These are phyloP conservation scores for Hypoxylon lenormandii DNA, from an alignment of 495 filamentous ascomycete genomes.

Conservation along the genomic window DNA sequence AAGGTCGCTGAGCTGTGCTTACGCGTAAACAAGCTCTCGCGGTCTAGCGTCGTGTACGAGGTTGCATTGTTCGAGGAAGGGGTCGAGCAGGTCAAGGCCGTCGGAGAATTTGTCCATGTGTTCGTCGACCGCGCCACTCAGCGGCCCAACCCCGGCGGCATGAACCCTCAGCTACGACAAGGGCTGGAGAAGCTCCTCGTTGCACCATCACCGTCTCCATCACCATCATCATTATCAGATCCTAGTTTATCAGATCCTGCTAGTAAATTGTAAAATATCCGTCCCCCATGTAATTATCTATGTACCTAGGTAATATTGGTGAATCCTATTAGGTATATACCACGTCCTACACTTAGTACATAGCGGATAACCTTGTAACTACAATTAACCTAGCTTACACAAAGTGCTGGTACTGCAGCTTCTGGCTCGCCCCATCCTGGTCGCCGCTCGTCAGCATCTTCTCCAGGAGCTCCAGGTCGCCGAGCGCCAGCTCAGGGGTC, in stretches of 20 bases:
- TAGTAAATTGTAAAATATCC: slow-evolving; percentile 41
- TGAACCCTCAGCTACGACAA: slow-evolving; percentile 64
- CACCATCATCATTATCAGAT: background rate
- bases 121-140: slow-evolving; percentile 82
- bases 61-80: slow-evolving; percentile 85
- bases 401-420: slow-evolving; percentile 50
- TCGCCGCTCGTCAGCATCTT: slow-evolving; percentile 74
- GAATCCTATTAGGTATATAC: no score
- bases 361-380: no score
- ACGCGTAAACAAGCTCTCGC: slow-evolving; percentile 83
- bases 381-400: slow-evolving; percentile 10
- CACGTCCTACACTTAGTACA: no score
- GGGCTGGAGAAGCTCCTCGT: slow-evolving; percentile 63
- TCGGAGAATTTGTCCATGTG: slow-evolving; percentile 89
- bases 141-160: slow-evolving; percentile 71
- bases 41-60: slow-evolving; percentile 92
- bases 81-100: slow-evolving; percentile 79
- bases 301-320: no score
- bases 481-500: slow-evolving; percentile 73
- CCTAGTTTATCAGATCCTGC: slow-evolving; percentile 15
- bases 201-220: no score
- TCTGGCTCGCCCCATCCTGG: slow-evolving; percentile 62
- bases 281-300: no score
- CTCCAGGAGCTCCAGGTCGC: slow-evolving; percentile 76
- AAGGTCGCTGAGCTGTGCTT: slow-evolving; percentile 83